Evolutionary conservation across 1,284 basidiomycete genomes (phyloP).

Genomic region (Phlebopus sp.): DNA sequence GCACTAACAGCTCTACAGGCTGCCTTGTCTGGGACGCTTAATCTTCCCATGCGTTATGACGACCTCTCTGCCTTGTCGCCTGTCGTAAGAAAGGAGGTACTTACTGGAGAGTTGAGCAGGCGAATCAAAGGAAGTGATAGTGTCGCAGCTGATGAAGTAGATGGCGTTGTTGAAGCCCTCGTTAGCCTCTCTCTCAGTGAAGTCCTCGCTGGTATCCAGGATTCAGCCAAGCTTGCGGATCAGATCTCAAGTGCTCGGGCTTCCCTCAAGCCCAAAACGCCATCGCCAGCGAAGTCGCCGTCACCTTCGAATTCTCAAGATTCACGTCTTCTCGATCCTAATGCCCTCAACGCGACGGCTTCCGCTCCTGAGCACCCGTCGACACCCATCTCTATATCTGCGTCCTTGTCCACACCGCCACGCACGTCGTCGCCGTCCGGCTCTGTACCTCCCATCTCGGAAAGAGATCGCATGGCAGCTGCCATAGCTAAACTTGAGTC

Average conservation of each 20-base stretch:
- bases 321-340: slow-evolving; percentile 59
- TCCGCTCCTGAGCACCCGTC: slow-evolving; percentile 81
- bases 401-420: slow-evolving; percentile 70
- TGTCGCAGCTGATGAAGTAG: slow-evolving; percentile 54
- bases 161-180: slow-evolving; percentile 66
- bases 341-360: slow-evolving; percentile 64
- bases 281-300: slow-evolving; percentile 44
- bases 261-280: slow-evolving; percentile 40
- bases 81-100: slow-evolving; percentile 79
- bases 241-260: slow-evolving; percentile 54
- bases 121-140: slow-evolving; percentile 59
- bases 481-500: slow-evolving; percentile 66
- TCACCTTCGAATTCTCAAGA: slow-evolving; percentile 58
- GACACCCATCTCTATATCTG: slow-evolving; percentile 73
- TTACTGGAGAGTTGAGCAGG: slow-evolving; percentile 77
- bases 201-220: slow-evolving; percentile 72
- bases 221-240: slow-evolving; percentile 58
- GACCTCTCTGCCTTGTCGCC: slow-evolving; percentile 77
- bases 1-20: slow-evolving; percentile 44
- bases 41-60: slow-evolving; percentile 77
- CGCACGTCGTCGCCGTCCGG: slow-evolving; percentile 79
- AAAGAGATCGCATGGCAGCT: slow-evolving; percentile 70
- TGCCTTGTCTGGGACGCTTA: slow-evolving; percentile 72
- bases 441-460: slow-evolving; percentile 66
- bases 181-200: slow-evolving; percentile 69